A percentile compares a stretch with the other conserved stretches of the same genome.
phyloP scores from a whole-genome alignment of 1,284 basidiomycete species.

The Pholiota adiposa region DNA sequence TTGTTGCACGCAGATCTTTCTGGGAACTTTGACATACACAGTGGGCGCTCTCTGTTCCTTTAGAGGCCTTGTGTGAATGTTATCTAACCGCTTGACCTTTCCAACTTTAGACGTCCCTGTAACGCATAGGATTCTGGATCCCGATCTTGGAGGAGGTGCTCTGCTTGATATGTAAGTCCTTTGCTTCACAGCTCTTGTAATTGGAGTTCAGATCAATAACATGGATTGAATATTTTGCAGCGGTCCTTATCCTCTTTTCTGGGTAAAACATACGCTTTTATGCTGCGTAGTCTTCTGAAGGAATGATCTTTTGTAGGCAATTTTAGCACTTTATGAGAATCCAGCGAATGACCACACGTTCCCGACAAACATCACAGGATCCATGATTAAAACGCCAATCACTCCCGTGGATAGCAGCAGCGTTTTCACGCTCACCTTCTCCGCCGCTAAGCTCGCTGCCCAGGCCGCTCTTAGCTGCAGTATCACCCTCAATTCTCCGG shows the following conservation, averaged over 20 bases:
- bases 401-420: conserved; percentile 85
- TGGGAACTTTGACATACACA: conserved; percentile 70
- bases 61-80: not conserved
- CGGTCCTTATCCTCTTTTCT: conserved; percentile 83
- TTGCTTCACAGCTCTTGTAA: not conserved
- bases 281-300: not conserved
- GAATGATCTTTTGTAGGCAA: conserved; percentile 48
- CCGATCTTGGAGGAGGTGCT: conserved; percentile 82
- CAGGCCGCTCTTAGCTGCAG: conserved; percentile 72
- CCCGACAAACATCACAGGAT: conserved; percentile 61
- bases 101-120: conserved; percentile 57
- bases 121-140: conserved; percentile 81
- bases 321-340: conserved; percentile 81
- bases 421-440: conserved; percentile 78
- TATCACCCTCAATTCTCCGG: conserved; percentile 50
- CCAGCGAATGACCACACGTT: conserved; percentile 61
- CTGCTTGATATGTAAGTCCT: conserved; percentile 77
- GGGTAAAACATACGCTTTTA: conserved; percentile 48
- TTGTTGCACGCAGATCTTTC: conserved; percentile 76
- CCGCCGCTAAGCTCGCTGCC: conserved; percentile 50
- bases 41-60: conserved; percentile 46
- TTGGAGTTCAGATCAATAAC: not conserved
- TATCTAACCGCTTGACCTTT: not conserved
- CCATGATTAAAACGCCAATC: conserved; percentile 74
- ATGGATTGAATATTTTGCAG: conserved; percentile 40